Evolutionary conservation across 495 filamentous ascomycete genomes (phyloP), one percentile per base, ranked within the genome.

Genomic region (Neurospora sp.): DNA sequence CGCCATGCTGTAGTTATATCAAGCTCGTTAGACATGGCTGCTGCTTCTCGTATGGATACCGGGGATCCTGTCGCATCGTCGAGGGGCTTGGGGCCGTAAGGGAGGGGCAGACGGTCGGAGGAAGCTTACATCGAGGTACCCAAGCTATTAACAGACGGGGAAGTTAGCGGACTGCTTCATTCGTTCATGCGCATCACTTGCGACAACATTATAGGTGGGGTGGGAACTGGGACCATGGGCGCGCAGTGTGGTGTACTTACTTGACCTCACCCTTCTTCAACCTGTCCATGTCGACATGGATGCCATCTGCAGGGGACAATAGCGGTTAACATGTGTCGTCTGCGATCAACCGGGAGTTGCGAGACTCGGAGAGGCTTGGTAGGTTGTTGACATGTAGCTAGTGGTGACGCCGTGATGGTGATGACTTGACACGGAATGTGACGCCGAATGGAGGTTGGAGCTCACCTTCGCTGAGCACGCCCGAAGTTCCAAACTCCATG

Each of bases 211-310:
- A 31, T 8, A 47, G 9, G 8, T n/a, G 22, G 45, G 6, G 39
- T 7, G 2, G 40, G 70, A 53, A 65, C 20, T 14, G 40, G 42
- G 5, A 22, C 9, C 1, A 71, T 38, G 31, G 8, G 69, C 44
- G 44, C 8, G 44, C 44, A 59, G 47, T 27, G 53, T 61, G 31
- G 22, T 22, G 22, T 74, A 85, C 91, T 83, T 86, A 97, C 94
- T 98, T 97, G 80, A 82, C 80, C 75, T 83, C 81, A 42, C 82
- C 82, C 77, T 83, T 82, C 80, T 83, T 84, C 77, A 82, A 74
- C 77, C 95, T 92, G 75, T 97, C 92, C 96, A 99, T 98, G 80
- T 99, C 96, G 70, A 99, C 85, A 82, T 99, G 96, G 80, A 99
- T 97, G 79, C 96, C 96, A 94, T 99, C 96, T 99, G 78, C 53